Evolutionary conservation across 2,329 filamentous ascomycete genomes (phyloP), one percentile per base, ranked within the genome.

Genomic region (Ambrosiella xylebori): DNA sequence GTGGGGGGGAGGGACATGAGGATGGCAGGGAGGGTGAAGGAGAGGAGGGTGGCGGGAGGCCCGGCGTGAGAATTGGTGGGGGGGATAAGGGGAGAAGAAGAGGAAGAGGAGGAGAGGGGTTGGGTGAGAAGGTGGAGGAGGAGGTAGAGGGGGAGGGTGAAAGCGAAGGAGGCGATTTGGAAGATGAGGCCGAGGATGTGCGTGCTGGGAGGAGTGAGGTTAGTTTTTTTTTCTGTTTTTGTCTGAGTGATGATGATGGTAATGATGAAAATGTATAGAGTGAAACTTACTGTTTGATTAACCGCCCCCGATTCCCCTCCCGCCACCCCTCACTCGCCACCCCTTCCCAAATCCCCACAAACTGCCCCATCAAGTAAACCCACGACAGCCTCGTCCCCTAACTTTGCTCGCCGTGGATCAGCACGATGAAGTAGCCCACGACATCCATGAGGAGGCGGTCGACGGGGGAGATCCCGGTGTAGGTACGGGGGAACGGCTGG

Each of bases 121-220:
- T n/a, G 47, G 41, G 54, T 44, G 35, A 56, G 54, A 35, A 60
- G 19, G 41, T 60, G 55, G 39, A 57, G 7, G 35, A 49, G 39
- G 11, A 52, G 17, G 41, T 60, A 60, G n/a, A 57, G 40, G 4
- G 58, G 50, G 17, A 60, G 39, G 9, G 53, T 54, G 35, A 60
- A 40, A 6, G 54, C 47, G 27, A 54, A 4, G 11, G 58, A 57
- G 7, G 39, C 17, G 15, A 41, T 9, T 35, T 60, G 58, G 35
- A 56, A 57, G 7, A 60, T 27, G 8, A 60, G 35, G 17, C 58
- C 58, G 35, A 60, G 11, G 17, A 60, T n/a, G 13, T 19, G 15
- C 15, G 57, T 59, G 12, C 57, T 59, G 11, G 6, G 12, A 27
- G 12, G 41, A 36, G 57, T 59, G 45, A 59, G 39, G 27, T 27